These are phyloP conservation scores for Starmerella bombi DNA, from an alignment of 805 yeast genomes.

Conservation along the genomic window DNA sequence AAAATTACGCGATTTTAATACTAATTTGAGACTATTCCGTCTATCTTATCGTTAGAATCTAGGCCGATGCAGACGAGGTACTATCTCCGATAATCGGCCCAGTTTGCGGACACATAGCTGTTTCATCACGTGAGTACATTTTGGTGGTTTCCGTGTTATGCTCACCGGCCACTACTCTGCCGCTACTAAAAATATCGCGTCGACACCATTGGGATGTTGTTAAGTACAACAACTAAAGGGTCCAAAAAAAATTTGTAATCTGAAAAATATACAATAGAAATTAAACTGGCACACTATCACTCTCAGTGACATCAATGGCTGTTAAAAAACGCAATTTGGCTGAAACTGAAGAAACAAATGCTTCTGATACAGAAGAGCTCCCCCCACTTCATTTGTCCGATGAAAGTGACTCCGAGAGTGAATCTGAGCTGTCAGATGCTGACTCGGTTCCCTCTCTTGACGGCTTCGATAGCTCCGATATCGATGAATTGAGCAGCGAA, in stretches of 20 bases:
- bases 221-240: too few relatives aligned
- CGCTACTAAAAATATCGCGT: too few relatives aligned
- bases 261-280: constrained; percentile 5
- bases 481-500: constrained; percentile 19
- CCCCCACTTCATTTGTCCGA: constrained; percentile 11
- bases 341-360: not conserved
- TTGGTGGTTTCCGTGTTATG: too few relatives aligned
- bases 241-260: constrained; percentile 11
- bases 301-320: constrained; percentile 1
- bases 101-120: too few relatives aligned
- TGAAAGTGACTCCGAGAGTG: constrained; percentile 2
- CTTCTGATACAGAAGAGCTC: constrained; percentile 9
- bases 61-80: too few relatives aligned
- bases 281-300: not conserved
- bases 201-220: too few relatives aligned
- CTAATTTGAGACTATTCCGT: too few relatives aligned
- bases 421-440: constrained; percentile 8
- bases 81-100: too few relatives aligned
- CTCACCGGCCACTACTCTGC: too few relatives aligned
- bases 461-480: constrained; percentile 19
- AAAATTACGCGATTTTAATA: too few relatives aligned
- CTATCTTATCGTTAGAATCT: too few relatives aligned
- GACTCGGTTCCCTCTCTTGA: constrained; percentile 11
- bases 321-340: constrained; percentile 10
- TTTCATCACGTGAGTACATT: too few relatives aligned